phyloP scores from a whole-genome alignment of 2,329 filamentous ascomycete species.

The Epichloe brachyelytri region DNA sequence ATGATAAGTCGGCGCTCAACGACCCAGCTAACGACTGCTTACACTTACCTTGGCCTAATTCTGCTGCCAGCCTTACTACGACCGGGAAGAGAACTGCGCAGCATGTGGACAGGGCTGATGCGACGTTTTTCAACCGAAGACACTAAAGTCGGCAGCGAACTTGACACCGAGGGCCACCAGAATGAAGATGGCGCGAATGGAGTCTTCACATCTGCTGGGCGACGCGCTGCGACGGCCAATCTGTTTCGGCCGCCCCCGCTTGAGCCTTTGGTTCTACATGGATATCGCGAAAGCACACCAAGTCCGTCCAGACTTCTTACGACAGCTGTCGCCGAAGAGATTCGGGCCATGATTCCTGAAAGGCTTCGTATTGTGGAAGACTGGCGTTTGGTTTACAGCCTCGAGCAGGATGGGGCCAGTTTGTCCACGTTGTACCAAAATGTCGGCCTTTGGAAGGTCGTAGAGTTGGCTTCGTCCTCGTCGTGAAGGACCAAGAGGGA shows the following conservation, averaged over 20 bases:
- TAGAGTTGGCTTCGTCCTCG: conserved; percentile 79
- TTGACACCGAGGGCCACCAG: conserved; percentile 10
- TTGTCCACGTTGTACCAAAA: conserved; percentile 73
- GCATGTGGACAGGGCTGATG: conserved; percentile 49
- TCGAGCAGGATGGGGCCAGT: conserved; percentile 85
- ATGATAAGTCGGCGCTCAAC: not conserved
- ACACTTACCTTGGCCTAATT: not conserved
- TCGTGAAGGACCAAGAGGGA: conserved; percentile 65
- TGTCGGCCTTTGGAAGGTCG: conserved; percentile 53
- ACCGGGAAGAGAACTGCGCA: conserved; percentile 14
- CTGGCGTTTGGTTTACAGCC: conserved; percentile 77
- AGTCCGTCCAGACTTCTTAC: conserved; percentile 54
- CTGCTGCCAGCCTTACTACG: not conserved
- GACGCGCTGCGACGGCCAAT: conserved; percentile 40
- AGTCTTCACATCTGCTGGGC: conserved; percentile 37
- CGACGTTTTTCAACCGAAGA: conserved; percentile 49
- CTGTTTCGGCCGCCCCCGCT: conserved; percentile 83
- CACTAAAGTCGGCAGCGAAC: conserved; percentile 16
- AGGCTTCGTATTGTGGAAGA: conserved; percentile 75
- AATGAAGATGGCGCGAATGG: conserved; percentile 38
- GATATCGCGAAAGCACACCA: conserved; percentile 49
- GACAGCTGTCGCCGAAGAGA: conserved; percentile 74
- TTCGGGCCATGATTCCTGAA: conserved; percentile 75
- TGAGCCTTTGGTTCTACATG: conserved; percentile 61
- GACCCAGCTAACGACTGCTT: not conserved